Conservation (phyloP, 345 rosid species). For the Sisymbrium irio region DNA sequence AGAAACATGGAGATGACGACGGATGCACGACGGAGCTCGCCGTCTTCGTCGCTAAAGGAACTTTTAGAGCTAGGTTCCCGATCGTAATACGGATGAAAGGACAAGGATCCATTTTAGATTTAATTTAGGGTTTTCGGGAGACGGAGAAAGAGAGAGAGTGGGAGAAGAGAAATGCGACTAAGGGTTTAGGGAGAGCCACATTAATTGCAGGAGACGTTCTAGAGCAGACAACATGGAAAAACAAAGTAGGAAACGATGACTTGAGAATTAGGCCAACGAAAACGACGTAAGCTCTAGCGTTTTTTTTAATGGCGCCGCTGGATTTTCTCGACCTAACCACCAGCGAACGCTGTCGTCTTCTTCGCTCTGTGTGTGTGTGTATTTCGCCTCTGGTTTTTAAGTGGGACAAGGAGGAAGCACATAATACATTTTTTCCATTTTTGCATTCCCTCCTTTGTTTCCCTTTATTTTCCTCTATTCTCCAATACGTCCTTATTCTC, state of each 20-base stretch:
- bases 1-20: slow-evolving; percentile 76
- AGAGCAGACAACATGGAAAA: background rate
- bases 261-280: background rate
- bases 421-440: slow-evolving; percentile 10
- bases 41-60: slow-evolving; percentile 66
- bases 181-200: slow-evolving; percentile 23
- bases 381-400: slow-evolving; percentile 16
- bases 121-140: background rate
- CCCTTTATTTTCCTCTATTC: background rate
- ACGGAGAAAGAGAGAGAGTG: background rate
- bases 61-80: slow-evolving; percentile 61
- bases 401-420: slow-evolving; percentile 19
- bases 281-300: too few relatives aligned
- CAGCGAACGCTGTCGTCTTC: slow-evolving; percentile 23
- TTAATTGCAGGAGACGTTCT: slow-evolving; percentile 18
- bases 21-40: slow-evolving; percentile 79
- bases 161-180: background rate
- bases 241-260: background rate
- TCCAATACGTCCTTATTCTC: background rate
- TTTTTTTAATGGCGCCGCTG: slow-evolving; percentile 28
- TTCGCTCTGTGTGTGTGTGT: background rate
- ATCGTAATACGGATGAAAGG: slow-evolving; percentile 83
- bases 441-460: slow-evolving; percentile 25
- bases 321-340: slow-evolving; percentile 11
- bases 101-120: slow-evolving; percentile 79